phyloP scores from a whole-genome alignment of 2,329 filamentous ascomycete genomes.

The Phoma sp. region DNA sequence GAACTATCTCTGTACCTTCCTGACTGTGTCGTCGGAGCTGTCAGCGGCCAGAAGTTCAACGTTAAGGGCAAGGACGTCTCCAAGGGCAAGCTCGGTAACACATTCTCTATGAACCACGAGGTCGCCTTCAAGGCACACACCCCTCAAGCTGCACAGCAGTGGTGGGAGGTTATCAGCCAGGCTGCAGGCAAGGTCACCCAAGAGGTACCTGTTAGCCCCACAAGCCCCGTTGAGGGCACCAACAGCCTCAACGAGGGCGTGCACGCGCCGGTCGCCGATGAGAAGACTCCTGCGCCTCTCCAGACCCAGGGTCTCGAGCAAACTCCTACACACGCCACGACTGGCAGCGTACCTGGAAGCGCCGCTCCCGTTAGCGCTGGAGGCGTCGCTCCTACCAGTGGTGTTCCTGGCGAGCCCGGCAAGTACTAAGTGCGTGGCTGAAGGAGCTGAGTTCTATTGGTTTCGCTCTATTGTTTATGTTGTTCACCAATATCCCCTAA shows the following conservation, averaged over 20 bases:
- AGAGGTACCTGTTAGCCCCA: conserved; percentile 49
- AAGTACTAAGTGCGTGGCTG: conserved; percentile 27
- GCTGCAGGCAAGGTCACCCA: conserved; percentile 60
- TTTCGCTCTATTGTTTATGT: not conserved
- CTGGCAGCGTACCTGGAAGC: conserved; percentile 24
- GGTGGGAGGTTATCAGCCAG: conserved; percentile 75
- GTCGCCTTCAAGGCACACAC: conserved; percentile 88
- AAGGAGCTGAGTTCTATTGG: not conserved
- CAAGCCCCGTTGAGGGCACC: conserved; percentile 40
- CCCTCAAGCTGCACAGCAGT: conserved; percentile 78
- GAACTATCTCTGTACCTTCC: conserved; percentile 92
- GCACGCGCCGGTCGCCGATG: conserved; percentile 3
- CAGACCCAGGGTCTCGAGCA: conserved; percentile 43
- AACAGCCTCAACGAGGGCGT: conserved; percentile 21
- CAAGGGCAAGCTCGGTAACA: conserved; percentile 76
- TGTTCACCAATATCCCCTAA: not conserved
- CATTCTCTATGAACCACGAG: conserved; percentile 80
- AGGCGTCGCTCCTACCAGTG: conserved; percentile 18
- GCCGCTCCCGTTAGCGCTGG: conserved; percentile 8
- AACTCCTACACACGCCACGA: conserved; percentile 19
- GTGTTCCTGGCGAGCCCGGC: conserved; percentile 36
- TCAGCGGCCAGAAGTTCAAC: conserved; percentile 83
- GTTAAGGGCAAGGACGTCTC: conserved; percentile 93
- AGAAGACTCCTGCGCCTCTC: conserved; percentile 36
- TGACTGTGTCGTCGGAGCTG: conserved; percentile 78